Conservation (phyloP, 2,329 filamentous ascomycete species). For the Aspergillus alliaceus region DNA sequence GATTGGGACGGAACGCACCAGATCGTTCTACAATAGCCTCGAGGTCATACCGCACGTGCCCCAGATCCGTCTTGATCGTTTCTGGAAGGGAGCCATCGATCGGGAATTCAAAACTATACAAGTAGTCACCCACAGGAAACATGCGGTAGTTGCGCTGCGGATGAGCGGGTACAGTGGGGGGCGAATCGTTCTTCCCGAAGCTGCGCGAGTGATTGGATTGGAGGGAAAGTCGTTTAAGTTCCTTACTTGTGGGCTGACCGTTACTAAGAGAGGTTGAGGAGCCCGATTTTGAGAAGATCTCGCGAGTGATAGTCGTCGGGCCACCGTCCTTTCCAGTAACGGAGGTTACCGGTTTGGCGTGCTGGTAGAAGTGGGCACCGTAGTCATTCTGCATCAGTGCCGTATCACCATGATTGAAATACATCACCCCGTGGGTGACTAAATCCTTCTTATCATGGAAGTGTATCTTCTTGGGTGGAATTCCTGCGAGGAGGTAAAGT, state of each 20-base stretch:
- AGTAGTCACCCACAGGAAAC: slow-evolving; percentile 73
- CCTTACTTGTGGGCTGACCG: slow-evolving; percentile 44
- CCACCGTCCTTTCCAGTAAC: slow-evolving; percentile 30
- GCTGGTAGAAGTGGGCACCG: slow-evolving; percentile 62
- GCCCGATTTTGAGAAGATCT: slow-evolving; percentile 41
- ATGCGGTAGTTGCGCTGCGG: slow-evolving; percentile 81
- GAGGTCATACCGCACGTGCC: slow-evolving; percentile 83
- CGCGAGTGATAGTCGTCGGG: slow-evolving; percentile 32
- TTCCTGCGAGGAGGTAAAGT: slow-evolving; percentile 52
- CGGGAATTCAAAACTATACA: slow-evolving; percentile 77
- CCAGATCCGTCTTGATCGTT: slow-evolving; percentile 83
- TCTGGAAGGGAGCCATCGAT: slow-evolving; percentile 78
- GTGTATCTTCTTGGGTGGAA: slow-evolving; percentile 82
- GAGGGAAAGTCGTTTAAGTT: slow-evolving; percentile 70
- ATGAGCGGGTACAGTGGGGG: slow-evolving; percentile 54
- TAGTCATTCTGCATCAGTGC: slow-evolving; percentile 57
- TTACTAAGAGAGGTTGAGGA: slow-evolving; percentile 45
- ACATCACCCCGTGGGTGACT: slow-evolving; percentile 84
- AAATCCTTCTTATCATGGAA: slow-evolving; percentile 81
- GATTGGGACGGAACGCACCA: slow-evolving; percentile 85
- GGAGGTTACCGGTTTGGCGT: slow-evolving; percentile 43
- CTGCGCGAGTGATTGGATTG: slow-evolving; percentile 81
- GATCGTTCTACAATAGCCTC: slow-evolving; percentile 82
- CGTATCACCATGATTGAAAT: slow-evolving; percentile 68
- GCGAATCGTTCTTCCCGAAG: slow-evolving; percentile 75